A percentile compares a stretch with the other conserved stretches of the same genome.
Conservation (phyloP, 805 yeast genomes). For the Lipomyces sp. region DNA sequence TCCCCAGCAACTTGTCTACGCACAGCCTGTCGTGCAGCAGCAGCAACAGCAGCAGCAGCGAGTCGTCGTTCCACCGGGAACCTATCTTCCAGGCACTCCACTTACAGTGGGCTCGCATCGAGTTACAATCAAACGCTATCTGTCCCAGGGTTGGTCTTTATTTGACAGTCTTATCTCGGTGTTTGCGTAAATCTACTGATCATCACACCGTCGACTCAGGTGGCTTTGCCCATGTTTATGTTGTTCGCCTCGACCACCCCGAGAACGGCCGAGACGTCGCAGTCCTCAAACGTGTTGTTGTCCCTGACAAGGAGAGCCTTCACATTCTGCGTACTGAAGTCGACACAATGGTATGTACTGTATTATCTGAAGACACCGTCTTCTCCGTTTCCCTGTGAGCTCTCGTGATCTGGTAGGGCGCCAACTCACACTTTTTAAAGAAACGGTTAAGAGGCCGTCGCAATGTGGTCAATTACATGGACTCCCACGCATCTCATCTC, state of each 20-base stretch:
- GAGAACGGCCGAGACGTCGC: constrained; percentile 55
- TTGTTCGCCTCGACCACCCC: constrained; percentile 64
- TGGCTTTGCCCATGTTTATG: constrained; percentile 94
- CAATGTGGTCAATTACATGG: constrained; percentile 85
- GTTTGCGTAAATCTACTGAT: not conserved
- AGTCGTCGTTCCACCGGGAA: constrained; percentile 24
- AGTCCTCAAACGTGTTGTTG: constrained; percentile 91
- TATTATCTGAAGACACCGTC: not conserved
- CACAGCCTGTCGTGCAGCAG: not conserved
- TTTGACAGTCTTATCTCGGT: no score
- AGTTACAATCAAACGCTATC: constrained; percentile 63
- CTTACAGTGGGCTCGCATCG: constrained; percentile 82
- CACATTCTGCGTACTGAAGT: constrained; percentile 89
- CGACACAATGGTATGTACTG: constrained; percentile 68
- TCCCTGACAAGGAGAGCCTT: constrained; percentile 82
- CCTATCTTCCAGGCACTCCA: constrained; percentile 71
- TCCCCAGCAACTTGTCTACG: no score
- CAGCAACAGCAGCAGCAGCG: constrained; percentile 3
- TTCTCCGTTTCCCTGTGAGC: not conserved
- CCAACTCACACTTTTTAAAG: constrained; percentile 4
- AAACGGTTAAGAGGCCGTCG: constrained; percentile 74
- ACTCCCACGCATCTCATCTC: constrained; percentile 87
- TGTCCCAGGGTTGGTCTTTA: constrained; percentile 68
- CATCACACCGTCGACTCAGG: no score
- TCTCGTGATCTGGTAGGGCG: not conserved